Evolutionary conservation across 257 asterid species (phyloP), one percentile per base, ranked within the genome.

Genomic region (Leptodermis oblonga): DNA sequence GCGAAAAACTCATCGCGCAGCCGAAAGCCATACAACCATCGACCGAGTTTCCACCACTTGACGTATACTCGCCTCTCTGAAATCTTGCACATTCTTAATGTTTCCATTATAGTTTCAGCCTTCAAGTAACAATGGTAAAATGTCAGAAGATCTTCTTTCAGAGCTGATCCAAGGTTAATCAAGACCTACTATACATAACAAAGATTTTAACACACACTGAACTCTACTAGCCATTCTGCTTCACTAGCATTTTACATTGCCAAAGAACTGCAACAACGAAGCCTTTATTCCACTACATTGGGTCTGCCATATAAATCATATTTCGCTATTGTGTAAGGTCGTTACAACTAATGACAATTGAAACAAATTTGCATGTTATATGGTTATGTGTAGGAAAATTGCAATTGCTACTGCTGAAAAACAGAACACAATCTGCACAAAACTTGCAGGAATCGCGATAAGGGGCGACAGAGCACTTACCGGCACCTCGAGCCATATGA

Each of bases 31-130:
- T 80, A 74, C 62, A 88, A 82, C 97, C 96, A 90, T 65, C 95
- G 80, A 11, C 98, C 93, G 0, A 90, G 87, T 80, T 90, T 90
- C 98, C 96, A 90, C 97, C 97, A 88, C 43, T 81, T 89, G 66
- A 90, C 89, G 23, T 92, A 71, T 49, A 90, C 91, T 69, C 82
- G 74, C 80, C 98, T 82, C 58, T 90, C 87, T 9, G 87, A 78
- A 30, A 92, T 82, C 62, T 71, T 68, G 81, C 74, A 52, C 63
- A 34, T 77, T 11, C 72, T 66, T 5, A 90, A 78, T 52, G 85
- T 90, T 77, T 90, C 87, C 54, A 63, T 64, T 22, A 86, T 70
- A 56, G 64, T 55, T 72, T 78, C 81, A 0, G 80, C 88, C 96
- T 92, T 70, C 45, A n/a, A n/a, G n/a, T n/a, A n/a, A n/a, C n/a